Conservation (phyloP, 2,329 filamentous ascomycete genomes). For the Phoma sp. region DNA sequence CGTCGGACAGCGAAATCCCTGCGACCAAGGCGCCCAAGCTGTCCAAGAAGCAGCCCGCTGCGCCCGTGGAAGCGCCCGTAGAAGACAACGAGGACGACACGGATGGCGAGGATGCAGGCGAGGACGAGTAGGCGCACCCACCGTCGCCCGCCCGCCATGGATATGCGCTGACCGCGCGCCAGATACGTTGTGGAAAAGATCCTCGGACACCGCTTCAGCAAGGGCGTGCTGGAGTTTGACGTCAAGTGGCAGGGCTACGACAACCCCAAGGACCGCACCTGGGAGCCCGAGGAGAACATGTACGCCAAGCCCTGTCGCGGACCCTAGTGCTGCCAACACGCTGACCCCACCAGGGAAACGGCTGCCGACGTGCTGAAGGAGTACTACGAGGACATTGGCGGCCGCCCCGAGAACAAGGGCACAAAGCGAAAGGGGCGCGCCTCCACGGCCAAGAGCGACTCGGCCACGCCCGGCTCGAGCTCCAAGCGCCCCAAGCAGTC, state of each 20-base stretch:
- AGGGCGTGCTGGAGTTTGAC: slow-evolving; percentile 59
- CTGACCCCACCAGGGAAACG: slow-evolving; percentile 34
- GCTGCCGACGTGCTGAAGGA: slow-evolving; percentile 64
- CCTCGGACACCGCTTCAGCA: slow-evolving; percentile 64
- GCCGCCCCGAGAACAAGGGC: slow-evolving; percentile 64
- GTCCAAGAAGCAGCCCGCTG: slow-evolving; percentile 8
- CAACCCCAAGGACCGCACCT: slow-evolving; percentile 72
- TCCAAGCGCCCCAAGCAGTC: slow-evolving; percentile 43
- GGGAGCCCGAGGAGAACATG: slow-evolving; percentile 80
- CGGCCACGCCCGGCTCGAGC: slow-evolving; percentile 30
- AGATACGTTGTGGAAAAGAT: slow-evolving; percentile 81
- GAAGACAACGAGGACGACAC: slow-evolving; percentile 35
- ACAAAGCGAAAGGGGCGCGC: slow-evolving; percentile 56
- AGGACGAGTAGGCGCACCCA: slow-evolving; percentile 53
- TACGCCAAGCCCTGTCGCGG: slow-evolving; percentile 42
- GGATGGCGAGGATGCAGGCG: neutral
- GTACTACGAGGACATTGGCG: slow-evolving; percentile 70
- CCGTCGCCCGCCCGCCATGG: neutral
- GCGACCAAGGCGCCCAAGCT: slow-evolving; percentile 32
- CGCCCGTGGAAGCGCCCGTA: slow-evolving; percentile 24
- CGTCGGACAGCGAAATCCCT: slow-evolving; percentile 40
- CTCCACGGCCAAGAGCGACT: slow-evolving; percentile 29
- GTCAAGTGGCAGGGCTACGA: slow-evolving; percentile 86
- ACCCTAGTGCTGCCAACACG: neutral
- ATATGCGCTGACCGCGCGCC: slow-evolving; percentile 33